Evolutionary conservation across 2,329 filamentous ascomycete genomes (phyloP), one percentile per base, ranked within the genome.

Genomic region (Stemphylium vesicarium): DNA sequence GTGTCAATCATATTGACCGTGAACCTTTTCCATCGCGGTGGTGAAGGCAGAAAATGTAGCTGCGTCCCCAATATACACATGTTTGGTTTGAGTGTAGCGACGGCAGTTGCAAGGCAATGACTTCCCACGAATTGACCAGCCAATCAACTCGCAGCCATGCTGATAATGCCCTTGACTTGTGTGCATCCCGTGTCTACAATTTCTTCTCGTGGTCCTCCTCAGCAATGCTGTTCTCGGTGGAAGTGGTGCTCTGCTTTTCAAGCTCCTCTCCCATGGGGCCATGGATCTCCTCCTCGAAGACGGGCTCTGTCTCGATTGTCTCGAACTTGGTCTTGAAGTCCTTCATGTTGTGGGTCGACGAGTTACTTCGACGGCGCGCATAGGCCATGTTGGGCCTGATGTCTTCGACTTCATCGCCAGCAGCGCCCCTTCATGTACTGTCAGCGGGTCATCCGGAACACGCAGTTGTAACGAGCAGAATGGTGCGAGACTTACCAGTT

Each of bases 251-350:
- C 71, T 80, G 77, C 76, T 84, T 82, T 57, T 88, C 83, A 50
- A 78, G 71, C 45, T 85, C 80, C 46, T 85, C 84, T 24, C 80
- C 79, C 46, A 78, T 69, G 15, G 88, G 83, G 26, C 91, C 92
- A 71, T 96, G 91, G 55, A 95, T 60, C 50, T 85, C 84, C 78
- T 97, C 93, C 76, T 98, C 92, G 65, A 96, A 96, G 71, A 96
- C 90, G 36, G 92, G 93, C 71, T 98, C 94, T 15, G 86, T 83
- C 68, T 98, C 95, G 74, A 92, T 84, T 66, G 90, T 82, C 78
- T 99, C 95, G 75, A 97, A 98, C 81, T 99, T 99, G 78, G 93
- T 96, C 84, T 95, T 96, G 81, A 96, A 91, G 75, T 93, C 86
- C 57, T 85, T 84, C 66, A 91, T 80, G 68, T 86, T 82, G 70